These are phyloP conservation scores for Phytophthora podocarpi DNA, from an alignment of 352 stramenopile genomes.

Conservation along the genomic window DNA sequence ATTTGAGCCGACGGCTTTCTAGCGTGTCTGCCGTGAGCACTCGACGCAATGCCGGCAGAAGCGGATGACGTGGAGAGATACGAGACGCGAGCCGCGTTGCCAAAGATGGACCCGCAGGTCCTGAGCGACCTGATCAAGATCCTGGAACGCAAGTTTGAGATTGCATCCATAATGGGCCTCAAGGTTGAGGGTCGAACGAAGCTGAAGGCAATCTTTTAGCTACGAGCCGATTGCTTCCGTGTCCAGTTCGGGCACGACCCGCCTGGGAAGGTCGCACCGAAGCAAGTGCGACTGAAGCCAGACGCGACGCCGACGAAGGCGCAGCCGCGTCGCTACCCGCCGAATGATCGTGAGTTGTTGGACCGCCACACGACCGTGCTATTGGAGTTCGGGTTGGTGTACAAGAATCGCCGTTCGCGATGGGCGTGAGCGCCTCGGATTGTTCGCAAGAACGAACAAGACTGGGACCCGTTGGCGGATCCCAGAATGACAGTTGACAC, in stretches of 20 bases:
- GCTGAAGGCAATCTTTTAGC: background rate
- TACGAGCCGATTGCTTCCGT: conserved; percentile 3
- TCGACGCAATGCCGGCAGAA: no score
- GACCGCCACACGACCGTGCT: conserved; percentile 1
- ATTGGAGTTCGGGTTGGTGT: background rate
- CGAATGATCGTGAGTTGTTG: conserved; percentile 5
- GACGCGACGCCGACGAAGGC: background rate
- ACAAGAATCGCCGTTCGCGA: conserved; percentile 5
- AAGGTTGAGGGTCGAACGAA: background rate
- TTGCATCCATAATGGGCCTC: background rate
- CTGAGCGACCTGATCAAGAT: background rate
- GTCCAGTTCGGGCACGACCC: conserved; percentile 16
- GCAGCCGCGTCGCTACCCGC: conserved; percentile 1
- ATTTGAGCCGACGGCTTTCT: background rate
- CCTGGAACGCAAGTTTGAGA: background rate
- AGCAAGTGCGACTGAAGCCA: conserved; percentile 14
- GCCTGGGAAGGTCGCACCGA: conserved; percentile 7
- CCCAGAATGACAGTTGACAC: conserved; percentile 34
- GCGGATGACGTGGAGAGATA: conserved; percentile 5
- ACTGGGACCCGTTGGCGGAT: conserved; percentile 5
- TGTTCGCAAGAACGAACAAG: conserved; percentile 10
- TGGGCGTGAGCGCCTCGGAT: conserved; percentile 16
- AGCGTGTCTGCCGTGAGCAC: background rate
- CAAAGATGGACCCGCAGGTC: background rate
- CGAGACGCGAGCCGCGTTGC: background rate